A percentile compares a stretch with the other conserved stretches of the same genome.
Conservation (phyloP, 176 grass and related monocot genomes). For the Rhynchospora pubera region DNA sequence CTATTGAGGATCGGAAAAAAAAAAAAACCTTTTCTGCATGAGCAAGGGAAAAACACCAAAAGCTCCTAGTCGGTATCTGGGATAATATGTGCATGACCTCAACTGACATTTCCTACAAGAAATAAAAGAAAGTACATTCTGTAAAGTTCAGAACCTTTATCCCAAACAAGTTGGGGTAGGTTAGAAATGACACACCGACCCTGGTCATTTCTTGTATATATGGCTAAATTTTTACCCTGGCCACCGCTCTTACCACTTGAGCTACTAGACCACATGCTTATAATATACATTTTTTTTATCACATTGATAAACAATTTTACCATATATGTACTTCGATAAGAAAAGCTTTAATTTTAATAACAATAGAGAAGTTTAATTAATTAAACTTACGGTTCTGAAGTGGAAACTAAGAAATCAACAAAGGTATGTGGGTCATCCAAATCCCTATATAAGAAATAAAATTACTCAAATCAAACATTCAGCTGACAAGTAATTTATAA, state of each 20-base stretch:
- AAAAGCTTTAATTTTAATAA: neutral
- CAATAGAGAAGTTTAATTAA: neutral
- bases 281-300: constrained; percentile 5
- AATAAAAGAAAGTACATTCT: constrained; percentile 16
- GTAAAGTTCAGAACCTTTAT: neutral
- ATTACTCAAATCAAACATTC: constrained; percentile 14
- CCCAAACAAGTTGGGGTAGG: too few relatives aligned
- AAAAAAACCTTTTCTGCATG: constrained; percentile 58
- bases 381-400: constrained; percentile 48
- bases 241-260: too few relatives aligned
- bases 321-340: neutral
- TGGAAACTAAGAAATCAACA: constrained; percentile 79
- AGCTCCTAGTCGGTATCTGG: constrained; percentile 63
- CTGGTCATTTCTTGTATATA: too few relatives aligned
- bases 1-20: neutral
- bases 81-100: constrained; percentile 66
- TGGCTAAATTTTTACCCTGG: too few relatives aligned
- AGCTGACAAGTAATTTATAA: neutral
- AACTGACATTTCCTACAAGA: constrained; percentile 54
- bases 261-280: neutral
- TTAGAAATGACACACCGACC: too few relatives aligned
- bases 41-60: constrained; percentile 81
- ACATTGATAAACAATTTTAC: constrained; percentile 10
- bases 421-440: constrained; percentile 80
- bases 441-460: constrained; percentile 41